Evolutionary conservation across 495 filamentous ascomycete species (phyloP), one percentile per base, ranked within the genome.

Genomic region (Physcia stellaris): DNA sequence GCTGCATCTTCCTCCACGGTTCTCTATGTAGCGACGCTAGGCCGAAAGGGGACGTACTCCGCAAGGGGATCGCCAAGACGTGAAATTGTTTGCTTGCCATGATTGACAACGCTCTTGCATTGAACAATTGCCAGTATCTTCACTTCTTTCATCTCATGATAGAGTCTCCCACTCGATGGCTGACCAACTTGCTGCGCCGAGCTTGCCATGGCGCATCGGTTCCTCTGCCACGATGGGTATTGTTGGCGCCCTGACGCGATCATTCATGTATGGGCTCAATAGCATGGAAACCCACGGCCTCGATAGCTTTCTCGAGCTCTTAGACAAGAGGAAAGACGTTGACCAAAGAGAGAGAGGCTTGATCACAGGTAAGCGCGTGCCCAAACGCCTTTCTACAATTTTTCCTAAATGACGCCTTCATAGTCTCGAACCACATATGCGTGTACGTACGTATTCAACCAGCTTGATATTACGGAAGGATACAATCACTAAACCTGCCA

Each of bases 351-450:
- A 75, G 42, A 73, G 75, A 51, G 88, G 88, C 20, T 66, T 95
- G 43, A 67, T 96, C 42, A 96, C 88, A 50, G 84, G 87, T 93
- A 66, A 40, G 63, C 49, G 10, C 7, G 12, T 6, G 23, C 13
- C 13, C 11, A 16, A n/a, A n/a, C n/a, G n/a, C 10, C 12, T 24
- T 12, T 40, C 9, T 17, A 10, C 24, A 26, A 18, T 17, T 37
- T 39, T 15, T 45, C 23, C 7, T 19, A 28, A 11, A 28, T 15
- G 19, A n/a, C n/a, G n/a, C n/a, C n/a, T n/a, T n/a, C n/a, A n/a
- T 40, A 93, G 90, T 96, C 6, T 94, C 83, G 22, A 98, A 98
- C 57, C 90, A 98, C 59, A 71, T 84, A 45, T 86, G 83, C 62
- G 80, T 98, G 90, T 96, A 83, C 63, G 85, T 90, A 58, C 49